Percentiles rank a stretch among this genome's conserved stretches.
Conservation (phyloP, 2,329 filamentous ascomycete species). For the Apiospora koreana region DNA sequence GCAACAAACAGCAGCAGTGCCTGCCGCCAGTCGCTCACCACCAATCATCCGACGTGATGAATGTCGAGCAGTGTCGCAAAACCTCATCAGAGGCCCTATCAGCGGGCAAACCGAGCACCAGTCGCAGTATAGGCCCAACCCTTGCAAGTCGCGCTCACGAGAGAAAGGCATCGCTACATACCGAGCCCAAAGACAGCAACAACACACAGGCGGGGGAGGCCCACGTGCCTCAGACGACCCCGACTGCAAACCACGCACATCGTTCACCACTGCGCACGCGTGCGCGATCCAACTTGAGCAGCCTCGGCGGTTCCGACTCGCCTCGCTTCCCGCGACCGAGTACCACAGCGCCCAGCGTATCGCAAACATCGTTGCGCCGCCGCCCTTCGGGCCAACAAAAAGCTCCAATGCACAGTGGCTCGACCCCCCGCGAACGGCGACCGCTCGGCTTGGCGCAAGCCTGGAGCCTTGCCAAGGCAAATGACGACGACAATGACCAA, state of each 20-base stretch:
- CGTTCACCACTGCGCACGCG: conserved; percentile 2
- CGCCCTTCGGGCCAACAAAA: background rate
- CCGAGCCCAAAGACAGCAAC: background rate
- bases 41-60: background rate
- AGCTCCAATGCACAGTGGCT: background rate
- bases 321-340: background rate
- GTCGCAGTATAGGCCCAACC: conserved; percentile 5
- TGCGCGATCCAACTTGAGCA: background rate
- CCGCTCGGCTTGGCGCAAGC: conserved; percentile 29
- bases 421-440: conserved; percentile 22
- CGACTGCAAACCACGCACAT: background rate
- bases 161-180: background rate
- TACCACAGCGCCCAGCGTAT: background rate
- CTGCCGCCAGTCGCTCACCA: background rate
- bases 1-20: background rate
- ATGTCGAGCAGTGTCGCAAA: conserved; percentile 8
- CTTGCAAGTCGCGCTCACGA: conserved; percentile 5
- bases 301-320: background rate
- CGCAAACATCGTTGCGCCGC: background rate
- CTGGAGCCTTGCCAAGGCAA: conserved; percentile 26
- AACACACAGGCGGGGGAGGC: background rate
- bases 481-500: background rate
- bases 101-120: background rate
- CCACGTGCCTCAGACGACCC: background rate
- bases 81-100: conserved; percentile 1